Base-by-base conservation (phyloP, 192 early-diverging fungal genomes). In the Paraglomus brasilianum region DNA sequence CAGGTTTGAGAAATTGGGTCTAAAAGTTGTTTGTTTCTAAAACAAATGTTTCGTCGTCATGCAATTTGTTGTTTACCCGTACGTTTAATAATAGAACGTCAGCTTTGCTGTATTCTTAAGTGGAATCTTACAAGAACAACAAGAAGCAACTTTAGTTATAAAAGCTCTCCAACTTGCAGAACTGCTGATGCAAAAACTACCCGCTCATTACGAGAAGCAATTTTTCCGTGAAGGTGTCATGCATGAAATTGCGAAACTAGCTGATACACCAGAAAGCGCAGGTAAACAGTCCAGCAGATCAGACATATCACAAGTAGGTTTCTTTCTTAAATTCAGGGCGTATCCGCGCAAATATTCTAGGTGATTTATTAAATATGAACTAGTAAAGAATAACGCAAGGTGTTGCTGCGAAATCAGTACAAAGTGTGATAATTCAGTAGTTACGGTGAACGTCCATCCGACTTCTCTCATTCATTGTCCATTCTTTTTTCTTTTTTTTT, bases 161-260 rank as follows among this genome's bases (percentile, higher is more conserved):
- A 82, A 77, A 9, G 86, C 86, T 1, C 69, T 93, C 5, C 84
- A 86, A 55, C 78, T 92, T n/a, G 70, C 85, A 5, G 68, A 80
- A 10, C 66, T 93, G 1, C 81, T 93, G 7, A 72, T 90, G 50
- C 78, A 80, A 11, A 89, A 85, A 65, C 77, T 91, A 13, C 88
- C 89, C 0, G 72, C 76, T 2, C 19, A 73, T 5, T 93, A 88
- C 71, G 64, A 69, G 9, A 71, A 62, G 8, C 80, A 80, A 60
- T 89, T 96, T 74, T 75, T 82, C 42, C 78, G 92, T 21, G 94
- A 95, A 60, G 94, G 94, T 4, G 86, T 93, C 5, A 68, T 83
- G 1, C 80, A 83, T 60, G 85, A 87, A 48, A 77, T 95, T 48
- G 72, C 70, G 5, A 77, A 82, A 61, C 57, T 90, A 10, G 78